These are phyloP conservation scores for Sphagnum contortum DNA, from an alignment of 225 moss, liverwort and hornwort genomes.

Conservation along the genomic window DNA sequence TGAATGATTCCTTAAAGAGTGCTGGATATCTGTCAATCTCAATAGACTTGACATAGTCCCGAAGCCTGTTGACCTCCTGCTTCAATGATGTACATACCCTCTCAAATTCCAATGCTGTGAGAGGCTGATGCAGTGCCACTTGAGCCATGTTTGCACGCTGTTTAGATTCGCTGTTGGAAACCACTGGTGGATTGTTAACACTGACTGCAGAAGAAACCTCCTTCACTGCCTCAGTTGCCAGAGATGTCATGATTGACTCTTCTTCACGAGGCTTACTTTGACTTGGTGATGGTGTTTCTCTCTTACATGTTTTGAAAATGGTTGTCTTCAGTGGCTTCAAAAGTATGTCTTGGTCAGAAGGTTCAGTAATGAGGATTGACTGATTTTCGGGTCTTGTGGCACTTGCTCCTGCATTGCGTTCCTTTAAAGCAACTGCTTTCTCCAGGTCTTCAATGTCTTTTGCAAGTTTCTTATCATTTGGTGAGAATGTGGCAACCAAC, in stretches of 20 bases:
- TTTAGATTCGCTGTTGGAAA: no score
- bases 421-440: slow-evolving; percentile 2
- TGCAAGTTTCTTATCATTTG: slow-evolving; percentile 12
- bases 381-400: not conserved
- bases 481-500: slow-evolving; percentile 13
- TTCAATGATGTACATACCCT: slow-evolving; percentile 12
- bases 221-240: not conserved
- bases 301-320: not conserved
- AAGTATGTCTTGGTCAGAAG: not conserved
- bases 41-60: slow-evolving; percentile 17
- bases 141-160: no score
- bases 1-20: slow-evolving; percentile 34
- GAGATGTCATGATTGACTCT: no score
- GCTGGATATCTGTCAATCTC: slow-evolving; percentile 11
- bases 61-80: slow-evolving; percentile 5
- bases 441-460: slow-evolving; percentile 9
- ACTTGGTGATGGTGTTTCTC: not conserved
- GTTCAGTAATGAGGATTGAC: slow-evolving; percentile 3
- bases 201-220: not conserved
- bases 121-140: slow-evolving; percentile 3
- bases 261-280: no score
- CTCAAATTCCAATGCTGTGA: slow-evolving; percentile 25
- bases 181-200: no score
- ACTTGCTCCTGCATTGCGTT: not conserved
- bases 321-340: slow-evolving; percentile 9